Evolutionary conservation across 306 rosid species (phyloP), one percentile per base, ranked within the genome.

Genomic region (Prunus mume): DNA sequence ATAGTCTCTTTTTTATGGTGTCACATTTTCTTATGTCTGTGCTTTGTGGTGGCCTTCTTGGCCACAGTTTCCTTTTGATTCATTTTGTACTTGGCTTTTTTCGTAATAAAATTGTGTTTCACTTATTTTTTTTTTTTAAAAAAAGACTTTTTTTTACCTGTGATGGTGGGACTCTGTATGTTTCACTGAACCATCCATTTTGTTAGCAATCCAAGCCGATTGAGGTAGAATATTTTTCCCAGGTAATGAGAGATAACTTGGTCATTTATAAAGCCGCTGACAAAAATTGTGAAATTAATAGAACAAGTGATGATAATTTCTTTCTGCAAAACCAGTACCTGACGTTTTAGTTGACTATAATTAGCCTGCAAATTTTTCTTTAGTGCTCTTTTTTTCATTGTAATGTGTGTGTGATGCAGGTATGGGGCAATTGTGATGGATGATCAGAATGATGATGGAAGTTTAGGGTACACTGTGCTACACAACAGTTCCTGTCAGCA

Each of bases 401-500:
- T 71, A 52, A 60, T 68, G 52, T 65, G 45, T 81, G 73, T 38
- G 70, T 73, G 78, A 71, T 81, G 74, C 80, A 95, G 98, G 91
- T 95, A 95, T 83, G 98, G 97, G 74, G 97, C 98, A 38, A 81
- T 95, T 80, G 83, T 95, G 78, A 90, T 95, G 96, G 96, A 92
- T 77, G 92, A 88, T 71, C 91, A 68, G 85, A 81, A 82, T 69
- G 79, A 64, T 64, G 98, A 95, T 87, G 97, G 97, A 74, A 90
- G 96, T 79, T 72, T 95, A 80, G 96, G 97, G 82, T 95, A 95
- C 90, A 90, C 98, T 62, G 93, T 92, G 69, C 87, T 95, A 30
- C 98, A 95, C 83, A 95, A 95, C 82, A 78, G 86, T 81, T 87
- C 98, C 79, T 92, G 98, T 86, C 96, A 95, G 82, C 98, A 95